Base-by-base conservation (phyloP, 78 protist genomes). In the Speleostelium caveatum region DNA sequence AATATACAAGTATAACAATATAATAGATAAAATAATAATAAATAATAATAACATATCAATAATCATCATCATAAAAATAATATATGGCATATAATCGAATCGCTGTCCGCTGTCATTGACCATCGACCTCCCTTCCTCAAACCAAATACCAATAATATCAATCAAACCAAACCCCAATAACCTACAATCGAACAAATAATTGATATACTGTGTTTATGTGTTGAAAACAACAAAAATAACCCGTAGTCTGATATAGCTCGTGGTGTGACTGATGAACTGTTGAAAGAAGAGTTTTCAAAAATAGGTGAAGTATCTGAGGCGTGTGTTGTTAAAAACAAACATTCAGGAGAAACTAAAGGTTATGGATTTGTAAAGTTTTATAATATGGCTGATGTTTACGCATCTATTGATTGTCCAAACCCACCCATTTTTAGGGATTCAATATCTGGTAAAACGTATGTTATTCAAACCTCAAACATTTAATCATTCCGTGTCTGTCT, bases 261-360 rank as follows among this genome's bases (percentile, higher is more conserved):
- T 63, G 91, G 91, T 32, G 91, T 83, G 1, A 83, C 91, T 17
- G 91, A 83, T 71, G 71, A 32, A 69, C 62, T 53, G 39, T 49
- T 83, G 59, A 83, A 83, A 45, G 91, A 83, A 36, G 77, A 67
- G 45, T 83, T 83, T 83, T 28, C 59, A 58, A 69, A 67, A 62
- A 69, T 83, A 35, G 91, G 73, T 22, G 91, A 83, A 24, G 91
- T 83, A 21, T 39, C 67, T 55, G 91, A 83, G 4, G 91, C 91
- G 2, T 63, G 67, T 6, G 91, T 83, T n/a, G 91, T 83, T 56
- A 83, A 83, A 63, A 83, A 83, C 36, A 83, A 83, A 33, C 91
- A 83, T 51, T 83, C 91, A 24, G 91, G 91, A 19, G 91, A 83
- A 45, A 83, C 91, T 6, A 83, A 83, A 45, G 91, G 91, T 24